phyloP scores from a whole-genome alignment of 2,329 filamentous ascomycete species.

The Lithohypha guttulata region DNA sequence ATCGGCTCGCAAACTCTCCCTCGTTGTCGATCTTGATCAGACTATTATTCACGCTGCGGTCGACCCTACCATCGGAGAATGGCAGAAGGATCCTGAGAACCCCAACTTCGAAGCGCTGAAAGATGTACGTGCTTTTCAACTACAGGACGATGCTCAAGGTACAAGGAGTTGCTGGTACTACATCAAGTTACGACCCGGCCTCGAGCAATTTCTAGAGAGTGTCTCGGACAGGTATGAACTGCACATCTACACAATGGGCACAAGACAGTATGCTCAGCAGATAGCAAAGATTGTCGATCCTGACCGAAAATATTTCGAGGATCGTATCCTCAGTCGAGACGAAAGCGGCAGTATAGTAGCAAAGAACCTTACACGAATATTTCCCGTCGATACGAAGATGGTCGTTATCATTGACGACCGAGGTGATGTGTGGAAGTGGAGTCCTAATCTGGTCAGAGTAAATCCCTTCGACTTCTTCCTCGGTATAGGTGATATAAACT shows the following conservation, averaged over 20 bases:
- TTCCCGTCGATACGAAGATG: slow-evolving; percentile 97
- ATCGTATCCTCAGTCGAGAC: slow-evolving; percentile 89
- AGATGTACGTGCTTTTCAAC: slow-evolving; percentile 77
- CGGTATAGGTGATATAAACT: slow-evolving; percentile 97
- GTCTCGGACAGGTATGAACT: slow-evolving; percentile 79
- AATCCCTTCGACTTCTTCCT: slow-evolving; percentile 96
- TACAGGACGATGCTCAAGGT: slow-evolving; percentile 71
- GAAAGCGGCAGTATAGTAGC: slow-evolving; percentile 88
- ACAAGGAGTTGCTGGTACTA: slow-evolving; percentile 86
- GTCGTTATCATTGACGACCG: slow-evolving; percentile 97
- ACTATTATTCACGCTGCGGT: slow-evolving; percentile 98
- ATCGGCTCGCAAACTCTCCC: slow-evolving; percentile 68
- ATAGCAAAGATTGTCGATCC: slow-evolving; percentile 92
- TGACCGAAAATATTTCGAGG: slow-evolving; percentile 76
- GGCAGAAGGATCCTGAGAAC: slow-evolving; percentile 78
- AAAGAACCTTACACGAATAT: slow-evolving; percentile 82
- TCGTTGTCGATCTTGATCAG: slow-evolving; percentile 95
- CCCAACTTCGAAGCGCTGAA: slow-evolving; percentile 87
- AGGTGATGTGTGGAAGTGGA: slow-evolving; percentile 92
- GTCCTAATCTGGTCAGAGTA: slow-evolving; percentile 87
- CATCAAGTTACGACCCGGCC: slow-evolving; percentile 87
- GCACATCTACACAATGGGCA: slow-evolving; percentile 99
- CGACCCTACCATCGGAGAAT: slow-evolving; percentile 90
- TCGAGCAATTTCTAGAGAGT: slow-evolving; percentile 67
- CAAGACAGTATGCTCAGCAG: slow-evolving; percentile 83